These are phyloP conservation scores for Mortierella sp. DNA, from an alignment of 371 early-diverging fungal genomes.

Conservation along the genomic window DNA sequence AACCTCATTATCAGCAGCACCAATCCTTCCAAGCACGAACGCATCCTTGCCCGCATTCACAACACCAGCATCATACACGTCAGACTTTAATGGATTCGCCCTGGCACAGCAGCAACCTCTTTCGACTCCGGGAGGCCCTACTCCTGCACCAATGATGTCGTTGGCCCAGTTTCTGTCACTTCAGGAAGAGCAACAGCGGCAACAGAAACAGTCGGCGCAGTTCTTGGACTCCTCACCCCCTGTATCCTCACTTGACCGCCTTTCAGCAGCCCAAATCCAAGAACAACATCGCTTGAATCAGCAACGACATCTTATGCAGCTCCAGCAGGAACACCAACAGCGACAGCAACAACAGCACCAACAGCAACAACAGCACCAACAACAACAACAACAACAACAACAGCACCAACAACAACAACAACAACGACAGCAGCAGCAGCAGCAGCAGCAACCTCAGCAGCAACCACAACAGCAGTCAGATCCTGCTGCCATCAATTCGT, in stretches of 20 bases:
- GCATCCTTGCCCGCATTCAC: background rate
- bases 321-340: slow-evolving; percentile 26
- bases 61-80: background rate
- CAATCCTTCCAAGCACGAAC: background rate
- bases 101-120: slow-evolving; percentile 18
- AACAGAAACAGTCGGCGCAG: slow-evolving; percentile 20
- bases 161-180: slow-evolving; percentile 40
- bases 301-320: slow-evolving; percentile 40
- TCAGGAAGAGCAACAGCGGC: slow-evolving; percentile 42
- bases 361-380: slow-evolving; percentile 26
- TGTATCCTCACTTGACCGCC: slow-evolving; percentile 34
- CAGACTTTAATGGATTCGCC: slow-evolving; percentile 24
- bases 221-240: background rate
- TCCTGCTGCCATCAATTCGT: slow-evolving; percentile 18
- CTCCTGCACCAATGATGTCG: slow-evolving; percentile 19
- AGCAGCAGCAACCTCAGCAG: slow-evolving; percentile 31
- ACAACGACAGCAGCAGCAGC: background rate
- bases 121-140: background rate
- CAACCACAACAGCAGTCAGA: slow-evolving; percentile 23
- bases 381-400: slow-evolving; percentile 21
- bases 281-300: slow-evolving; percentile 53
- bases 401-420: slow-evolving; percentile 18
- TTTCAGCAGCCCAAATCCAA: slow-evolving; percentile 50
- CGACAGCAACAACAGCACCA: slow-evolving; percentile 27
- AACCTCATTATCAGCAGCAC: background rate